Percentiles rank a stretch among this genome's conserved stretches.
Evolutionary conservation across 2,329 filamentous ascomycete genomes (phyloP).

Genomic region (Gnomoniopsis sp.): DNA sequence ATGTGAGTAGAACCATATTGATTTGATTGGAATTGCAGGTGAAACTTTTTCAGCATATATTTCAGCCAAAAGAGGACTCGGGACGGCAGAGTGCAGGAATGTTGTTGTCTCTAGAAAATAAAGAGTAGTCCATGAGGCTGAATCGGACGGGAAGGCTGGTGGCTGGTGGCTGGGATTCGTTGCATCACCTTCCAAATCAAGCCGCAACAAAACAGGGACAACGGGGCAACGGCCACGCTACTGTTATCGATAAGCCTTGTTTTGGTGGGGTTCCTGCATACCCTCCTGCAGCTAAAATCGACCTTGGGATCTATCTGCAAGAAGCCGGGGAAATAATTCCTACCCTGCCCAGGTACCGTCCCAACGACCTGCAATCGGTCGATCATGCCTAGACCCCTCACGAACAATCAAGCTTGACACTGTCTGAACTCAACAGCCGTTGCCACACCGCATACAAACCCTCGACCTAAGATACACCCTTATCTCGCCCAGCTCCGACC

Average conservation of each 20-base stretch:
- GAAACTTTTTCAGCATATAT: slow-evolving; percentile 24
- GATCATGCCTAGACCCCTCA: not conserved
- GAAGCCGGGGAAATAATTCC: slow-evolving; percentile 13
- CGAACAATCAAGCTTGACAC: not conserved
- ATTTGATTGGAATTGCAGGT: slow-evolving; percentile 16
- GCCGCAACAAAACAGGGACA: slow-evolving; percentile 8
- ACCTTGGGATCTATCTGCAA: not conserved
- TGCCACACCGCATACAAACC: not conserved
- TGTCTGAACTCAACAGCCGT: not conserved
- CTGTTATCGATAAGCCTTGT: not conserved
- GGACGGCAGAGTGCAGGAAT: slow-evolving; percentile 6
- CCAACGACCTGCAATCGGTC: not conserved
- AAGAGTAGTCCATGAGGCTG: not conserved
- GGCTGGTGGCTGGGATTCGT: slow-evolving; percentile 6
- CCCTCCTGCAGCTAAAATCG: not conserved
- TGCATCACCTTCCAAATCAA: slow-evolving; percentile 9
- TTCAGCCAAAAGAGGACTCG: slow-evolving; percentile 4
- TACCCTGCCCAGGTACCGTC: not conserved
- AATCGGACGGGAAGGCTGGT: not conserved
- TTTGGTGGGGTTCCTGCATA: not conserved
- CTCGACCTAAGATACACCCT: not conserved
- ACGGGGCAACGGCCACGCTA: slow-evolving; percentile 6
- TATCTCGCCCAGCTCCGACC: not conserved
- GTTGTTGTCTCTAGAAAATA: not conserved
- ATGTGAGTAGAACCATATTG: slow-evolving; percentile 57